Percentiles rank a stretch among this genome's conserved stretches.
These are phyloP conservation scores for Solidago caesia DNA, from an alignment of 129 eudicot genomes.

Conservation along the genomic window DNA sequence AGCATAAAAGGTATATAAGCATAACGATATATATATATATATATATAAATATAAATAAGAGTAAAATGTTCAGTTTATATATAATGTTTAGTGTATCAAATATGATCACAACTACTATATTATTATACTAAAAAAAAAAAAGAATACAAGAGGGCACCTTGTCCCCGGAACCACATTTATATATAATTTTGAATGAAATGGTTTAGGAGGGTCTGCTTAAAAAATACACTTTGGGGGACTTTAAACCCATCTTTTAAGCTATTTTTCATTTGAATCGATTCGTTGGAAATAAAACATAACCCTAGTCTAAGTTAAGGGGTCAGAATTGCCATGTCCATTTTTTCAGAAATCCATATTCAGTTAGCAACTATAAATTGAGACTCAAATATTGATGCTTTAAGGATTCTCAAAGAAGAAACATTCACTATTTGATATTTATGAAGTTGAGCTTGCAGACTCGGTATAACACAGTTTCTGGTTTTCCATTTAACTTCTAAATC, in stretches of 20 bases:
- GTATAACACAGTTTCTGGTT: neutral
- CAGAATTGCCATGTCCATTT: neutral
- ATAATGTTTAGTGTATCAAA: neutral
- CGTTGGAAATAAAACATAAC: neutral
- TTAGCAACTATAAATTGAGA: slow-evolving; percentile 1
- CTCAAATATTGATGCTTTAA: neutral
- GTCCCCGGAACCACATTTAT: too few species aligned
- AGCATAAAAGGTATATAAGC: too few species aligned
- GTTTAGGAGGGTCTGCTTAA: neutral
- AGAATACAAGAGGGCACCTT: too few species aligned
- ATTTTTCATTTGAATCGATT: neutral
- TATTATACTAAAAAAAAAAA: neutral
- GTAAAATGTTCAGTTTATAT: too few species aligned
- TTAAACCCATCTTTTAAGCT: neutral
- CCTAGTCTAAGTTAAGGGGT: neutral
- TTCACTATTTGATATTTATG: neutral
- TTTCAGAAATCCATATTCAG: neutral
- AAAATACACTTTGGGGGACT: slow-evolving; percentile 1
- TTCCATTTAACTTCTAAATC: neutral
- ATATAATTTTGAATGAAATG: neutral
- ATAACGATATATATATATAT: too few species aligned
- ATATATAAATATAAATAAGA: too few species aligned
- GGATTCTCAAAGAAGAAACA: neutral
- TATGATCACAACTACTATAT: neutral
- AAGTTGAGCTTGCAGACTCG: neutral